Evolutionary conservation across 768 basidiomycete species (phyloP).

Genomic region (Auriculariales sp.): DNA sequence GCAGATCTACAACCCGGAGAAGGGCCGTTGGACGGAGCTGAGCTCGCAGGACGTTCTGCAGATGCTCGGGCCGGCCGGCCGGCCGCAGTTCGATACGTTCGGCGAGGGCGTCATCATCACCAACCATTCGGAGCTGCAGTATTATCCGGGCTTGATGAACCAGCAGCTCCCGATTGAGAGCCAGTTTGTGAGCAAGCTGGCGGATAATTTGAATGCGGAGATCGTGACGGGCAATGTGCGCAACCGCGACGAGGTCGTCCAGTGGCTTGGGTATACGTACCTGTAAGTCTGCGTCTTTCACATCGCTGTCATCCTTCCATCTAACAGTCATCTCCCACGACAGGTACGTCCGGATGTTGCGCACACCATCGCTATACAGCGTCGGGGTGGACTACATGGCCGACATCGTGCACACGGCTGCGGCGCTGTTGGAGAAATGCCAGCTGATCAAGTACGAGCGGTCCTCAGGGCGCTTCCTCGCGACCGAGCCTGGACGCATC

Average conservation of each 20-base stretch:
- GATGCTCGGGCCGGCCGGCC: conserved; percentile 95
- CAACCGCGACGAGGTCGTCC: conserved; percentile 92
- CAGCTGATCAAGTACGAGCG: conserved; percentile 91
- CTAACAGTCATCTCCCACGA: conserved; percentile 7
- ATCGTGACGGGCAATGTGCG: conserved; percentile 89
- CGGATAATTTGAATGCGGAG: conserved; percentile 95
- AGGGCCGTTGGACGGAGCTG: conserved; percentile 93
- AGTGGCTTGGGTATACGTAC: conserved; percentile 94
- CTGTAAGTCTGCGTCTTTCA: conserved; percentile 35
- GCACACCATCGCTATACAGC: conserved; percentile 73
- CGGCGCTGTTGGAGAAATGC: conserved; percentile 85
- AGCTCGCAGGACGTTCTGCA: conserved; percentile 94
- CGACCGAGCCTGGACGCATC: conserved; percentile 85
- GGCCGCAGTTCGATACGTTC: conserved; percentile 92
- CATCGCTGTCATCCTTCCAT: conserved; percentile 5
- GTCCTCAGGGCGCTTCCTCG: conserved; percentile 73
- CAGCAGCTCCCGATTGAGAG: conserved; percentile 96
- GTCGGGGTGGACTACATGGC: conserved; percentile 83
- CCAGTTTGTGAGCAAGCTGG: conserved; percentile 82
- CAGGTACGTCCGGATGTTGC: conserved; percentile 92
- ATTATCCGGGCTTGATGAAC: conserved; percentile 88
- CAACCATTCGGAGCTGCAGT: conserved; percentile 92
- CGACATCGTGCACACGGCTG: conserved; percentile 88
- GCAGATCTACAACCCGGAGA: conserved; percentile 97
- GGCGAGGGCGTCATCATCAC: conserved; percentile 99